Conservation (phyloP, 495 filamentous ascomycete species). For the Evernia prunastri region DNA sequence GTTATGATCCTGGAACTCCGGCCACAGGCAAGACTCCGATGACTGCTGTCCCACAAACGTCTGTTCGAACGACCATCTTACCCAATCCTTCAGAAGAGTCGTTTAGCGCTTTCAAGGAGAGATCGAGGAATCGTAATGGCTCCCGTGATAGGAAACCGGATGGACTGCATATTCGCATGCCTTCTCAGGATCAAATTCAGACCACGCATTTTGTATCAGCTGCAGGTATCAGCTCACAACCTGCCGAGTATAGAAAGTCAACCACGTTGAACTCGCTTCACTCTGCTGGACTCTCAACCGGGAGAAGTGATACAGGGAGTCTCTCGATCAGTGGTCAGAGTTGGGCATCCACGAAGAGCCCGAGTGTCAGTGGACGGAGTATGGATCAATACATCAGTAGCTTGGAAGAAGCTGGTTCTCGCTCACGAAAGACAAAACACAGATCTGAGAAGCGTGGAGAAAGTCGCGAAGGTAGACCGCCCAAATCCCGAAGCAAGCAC, state of each 20-base stretch:
- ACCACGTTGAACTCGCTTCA: constrained; percentile 19
- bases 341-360: constrained; percentile 43
- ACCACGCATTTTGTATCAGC: constrained; percentile 18
- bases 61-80: constrained; percentile 45
- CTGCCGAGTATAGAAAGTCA: constrained; percentile 23
- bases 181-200: constrained; percentile 44
- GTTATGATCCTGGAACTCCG: constrained; percentile 41
- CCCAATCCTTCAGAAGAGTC: constrained; percentile 53
- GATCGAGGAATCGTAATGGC: constrained; percentile 55
- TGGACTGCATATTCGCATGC: constrained; percentile 67
- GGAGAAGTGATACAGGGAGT: constrained; percentile 22
- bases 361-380: constrained; percentile 54
- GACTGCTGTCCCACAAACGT: constrained; percentile 44
- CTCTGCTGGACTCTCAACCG: constrained; percentile 24
- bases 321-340: constrained; percentile 45
- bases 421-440: constrained; percentile 47
- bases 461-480: constrained; percentile 53
- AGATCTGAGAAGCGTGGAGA: constrained; percentile 42
- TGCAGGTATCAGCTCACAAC: constrained; percentile 15
- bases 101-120: constrained; percentile 52
- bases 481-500: constrained; percentile 41
- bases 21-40: constrained; percentile 41
- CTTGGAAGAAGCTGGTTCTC: constrained; percentile 65
- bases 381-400: constrained; percentile 85
- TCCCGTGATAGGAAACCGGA: constrained; percentile 77